phyloP scores from a whole-genome alignment of 371 early-diverging fungal species.

The Mucor indicus region DNA sequence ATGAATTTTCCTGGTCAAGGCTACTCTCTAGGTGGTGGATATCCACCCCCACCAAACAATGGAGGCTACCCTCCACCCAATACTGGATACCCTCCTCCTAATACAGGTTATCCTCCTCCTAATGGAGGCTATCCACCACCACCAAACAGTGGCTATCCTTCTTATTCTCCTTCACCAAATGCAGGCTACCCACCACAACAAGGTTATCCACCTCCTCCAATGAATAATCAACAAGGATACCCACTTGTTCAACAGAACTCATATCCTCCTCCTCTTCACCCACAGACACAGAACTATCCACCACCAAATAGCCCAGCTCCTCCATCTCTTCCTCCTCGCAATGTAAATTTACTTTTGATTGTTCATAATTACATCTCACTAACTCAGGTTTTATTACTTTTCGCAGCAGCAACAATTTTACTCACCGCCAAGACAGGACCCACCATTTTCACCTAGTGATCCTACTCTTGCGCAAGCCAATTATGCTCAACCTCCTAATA shows the following conservation, averaged over 20 bases:
- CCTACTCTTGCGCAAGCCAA: slow-evolving; percentile 21
- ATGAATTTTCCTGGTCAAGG: neutral
- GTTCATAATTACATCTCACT: neutral
- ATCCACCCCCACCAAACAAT: too few species aligned
- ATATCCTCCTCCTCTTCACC: neutral
- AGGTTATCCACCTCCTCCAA: neutral
- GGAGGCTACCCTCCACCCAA: neutral
- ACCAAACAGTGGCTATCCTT: neutral
- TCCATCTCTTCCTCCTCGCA: neutral
- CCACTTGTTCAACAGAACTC: too few species aligned
- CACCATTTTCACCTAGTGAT: slow-evolving; percentile 16
- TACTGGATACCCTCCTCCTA: neutral
- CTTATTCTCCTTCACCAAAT: neutral
- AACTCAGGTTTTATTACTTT: neutral
- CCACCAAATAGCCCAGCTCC: neutral
- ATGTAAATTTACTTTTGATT: neutral
- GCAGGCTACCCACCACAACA: too few species aligned
- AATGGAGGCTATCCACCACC: neutral
- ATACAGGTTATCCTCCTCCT: neutral
- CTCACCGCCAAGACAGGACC: slow-evolving; percentile 13
- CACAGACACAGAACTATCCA: neutral
- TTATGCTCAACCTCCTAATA: slow-evolving; percentile 25
- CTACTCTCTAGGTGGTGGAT: neutral
- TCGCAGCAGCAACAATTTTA: neutral
- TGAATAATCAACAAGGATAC: too few species aligned